Evolutionary conservation across 352 stramenopile species (phyloP).

Genomic region (Phytophthora aleatoria): DNA sequence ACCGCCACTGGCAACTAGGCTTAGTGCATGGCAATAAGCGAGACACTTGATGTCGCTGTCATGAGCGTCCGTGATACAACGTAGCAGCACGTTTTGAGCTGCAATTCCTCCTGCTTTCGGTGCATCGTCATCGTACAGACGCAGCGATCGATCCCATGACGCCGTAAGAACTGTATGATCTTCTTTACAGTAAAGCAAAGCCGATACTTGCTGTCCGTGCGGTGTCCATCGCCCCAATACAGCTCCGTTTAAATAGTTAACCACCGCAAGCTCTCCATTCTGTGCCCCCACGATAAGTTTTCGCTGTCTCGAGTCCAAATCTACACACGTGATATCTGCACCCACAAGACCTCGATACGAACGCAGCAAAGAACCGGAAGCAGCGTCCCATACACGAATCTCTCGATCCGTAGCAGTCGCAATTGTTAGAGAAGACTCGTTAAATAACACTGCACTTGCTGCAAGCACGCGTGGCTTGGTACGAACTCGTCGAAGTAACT

Average conservation of each 20-base stretch:
- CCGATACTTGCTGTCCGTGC: constrained; percentile 65
- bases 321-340: constrained; percentile 74
- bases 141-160: constrained; percentile 76
- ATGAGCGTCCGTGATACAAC: constrained; percentile 72
- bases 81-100: constrained; percentile 56
- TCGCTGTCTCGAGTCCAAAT: constrained; percentile 67
- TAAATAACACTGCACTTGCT: constrained; percentile 71
- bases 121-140: constrained; percentile 73
- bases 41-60: constrained; percentile 81
- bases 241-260: constrained; percentile 81
- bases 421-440: constrained; percentile 67
- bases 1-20: constrained; percentile 63
- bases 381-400: constrained; percentile 73
- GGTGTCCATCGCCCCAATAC: constrained; percentile 67
- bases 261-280: constrained; percentile 65
- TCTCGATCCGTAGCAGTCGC: constrained; percentile 73
- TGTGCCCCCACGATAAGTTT: constrained; percentile 77
- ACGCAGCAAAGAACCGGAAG: constrained; percentile 55
- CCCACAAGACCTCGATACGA: constrained; percentile 57
- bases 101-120: constrained; percentile 27
- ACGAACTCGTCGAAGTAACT: constrained; percentile 67
- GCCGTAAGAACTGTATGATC: constrained; percentile 74
- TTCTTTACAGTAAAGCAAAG: constrained; percentile 77
- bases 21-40: constrained; percentile 75
- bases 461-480: constrained; percentile 64